These are phyloP conservation scores for Phylloporus gajari DNA, from an alignment of 1,284 basidiomycete species.

Conservation along the genomic window DNA sequence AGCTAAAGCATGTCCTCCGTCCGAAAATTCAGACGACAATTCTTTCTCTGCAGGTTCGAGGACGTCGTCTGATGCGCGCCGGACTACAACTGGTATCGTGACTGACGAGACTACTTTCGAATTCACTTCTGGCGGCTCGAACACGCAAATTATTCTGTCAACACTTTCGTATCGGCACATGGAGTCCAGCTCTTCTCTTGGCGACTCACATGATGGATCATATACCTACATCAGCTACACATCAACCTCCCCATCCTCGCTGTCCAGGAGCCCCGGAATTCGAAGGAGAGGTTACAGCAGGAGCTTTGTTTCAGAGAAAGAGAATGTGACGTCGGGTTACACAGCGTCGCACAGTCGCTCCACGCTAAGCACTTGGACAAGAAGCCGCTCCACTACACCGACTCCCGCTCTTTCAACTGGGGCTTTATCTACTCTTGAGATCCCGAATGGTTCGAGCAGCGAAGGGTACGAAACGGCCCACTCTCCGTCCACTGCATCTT, in stretches of 20 bases:
- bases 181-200: constrained; percentile 65
- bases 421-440: constrained; percentile 41
- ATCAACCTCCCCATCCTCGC: constrained; percentile 46
- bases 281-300: constrained; percentile 60
- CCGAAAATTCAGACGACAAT: constrained; percentile 64
- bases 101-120: constrained; percentile 52
- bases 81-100: constrained; percentile 47
- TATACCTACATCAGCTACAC: constrained; percentile 44
- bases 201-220: constrained; percentile 63
- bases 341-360: constrained; percentile 45
- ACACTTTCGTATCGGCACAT: constrained; percentile 66
- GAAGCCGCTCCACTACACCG: constrained; percentile 44
- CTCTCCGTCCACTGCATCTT: constrained; percentile 56
- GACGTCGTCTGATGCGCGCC: constrained; percentile 42
- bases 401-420: constrained; percentile 42
- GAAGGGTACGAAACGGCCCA: constrained; percentile 47
- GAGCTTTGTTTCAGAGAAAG: constrained; percentile 60
- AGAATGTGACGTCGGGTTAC: constrained; percentile 53
- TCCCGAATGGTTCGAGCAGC: constrained; percentile 44
- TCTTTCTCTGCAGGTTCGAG: constrained; percentile 65
- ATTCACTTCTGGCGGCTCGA: constrained; percentile 51
- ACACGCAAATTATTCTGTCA: constrained; percentile 60
- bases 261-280: constrained; percentile 69
- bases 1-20: constrained; percentile 51
- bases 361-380: constrained; percentile 48